Evolutionary conservation across 768 basidiomycete genomes (phyloP).

Genomic region (Tulasnella sp.): DNA sequence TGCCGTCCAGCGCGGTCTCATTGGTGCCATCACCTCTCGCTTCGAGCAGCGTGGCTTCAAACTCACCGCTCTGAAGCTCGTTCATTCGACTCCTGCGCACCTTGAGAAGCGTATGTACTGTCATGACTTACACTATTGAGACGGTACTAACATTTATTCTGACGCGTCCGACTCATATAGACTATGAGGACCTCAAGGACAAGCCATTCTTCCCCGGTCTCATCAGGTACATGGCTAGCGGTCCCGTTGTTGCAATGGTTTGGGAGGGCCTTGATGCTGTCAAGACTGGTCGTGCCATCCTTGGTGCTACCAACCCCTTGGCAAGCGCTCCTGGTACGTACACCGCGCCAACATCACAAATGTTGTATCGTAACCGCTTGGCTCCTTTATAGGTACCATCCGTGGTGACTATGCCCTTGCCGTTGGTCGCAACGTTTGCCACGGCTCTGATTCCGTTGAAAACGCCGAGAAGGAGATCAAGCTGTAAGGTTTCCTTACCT

Average conservation of each 20-base stretch:
- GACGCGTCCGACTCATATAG: constrained; percentile 33
- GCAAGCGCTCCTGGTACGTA: constrained; percentile 69
- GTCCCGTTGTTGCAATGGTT: constrained; percentile 93
- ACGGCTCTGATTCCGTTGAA: constrained; percentile 84
- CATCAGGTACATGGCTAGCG: constrained; percentile 92
- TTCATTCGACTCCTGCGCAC: constrained; percentile 67
- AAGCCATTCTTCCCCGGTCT: constrained; percentile 96
- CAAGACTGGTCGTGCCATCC: constrained; percentile 93
- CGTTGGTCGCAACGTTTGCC: constrained; percentile 90
- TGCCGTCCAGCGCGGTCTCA: constrained; percentile 93
- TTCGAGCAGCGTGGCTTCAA: constrained; percentile 99
- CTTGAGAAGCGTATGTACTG: constrained; percentile 72
- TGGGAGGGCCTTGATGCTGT: constrained; percentile 92
- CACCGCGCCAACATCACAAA: neutral
- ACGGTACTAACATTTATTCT: neutral
- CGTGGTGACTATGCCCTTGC: constrained; percentile 93
- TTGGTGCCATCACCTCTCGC: constrained; percentile 90
- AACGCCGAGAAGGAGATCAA: constrained; percentile 89
- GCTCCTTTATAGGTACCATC: constrained; percentile 62
- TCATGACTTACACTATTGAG: neutral
- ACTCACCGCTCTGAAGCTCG: constrained; percentile 89
- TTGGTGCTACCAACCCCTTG: constrained; percentile 95
- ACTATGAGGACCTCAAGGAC: constrained; percentile 91
- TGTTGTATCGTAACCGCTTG: neutral
- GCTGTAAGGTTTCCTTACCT: constrained; percentile 48